These are phyloP conservation scores for Lasiodiplodia hormozganensis DNA, from an alignment of 2,329 filamentous ascomycete genomes.

Conservation along the genomic window DNA sequence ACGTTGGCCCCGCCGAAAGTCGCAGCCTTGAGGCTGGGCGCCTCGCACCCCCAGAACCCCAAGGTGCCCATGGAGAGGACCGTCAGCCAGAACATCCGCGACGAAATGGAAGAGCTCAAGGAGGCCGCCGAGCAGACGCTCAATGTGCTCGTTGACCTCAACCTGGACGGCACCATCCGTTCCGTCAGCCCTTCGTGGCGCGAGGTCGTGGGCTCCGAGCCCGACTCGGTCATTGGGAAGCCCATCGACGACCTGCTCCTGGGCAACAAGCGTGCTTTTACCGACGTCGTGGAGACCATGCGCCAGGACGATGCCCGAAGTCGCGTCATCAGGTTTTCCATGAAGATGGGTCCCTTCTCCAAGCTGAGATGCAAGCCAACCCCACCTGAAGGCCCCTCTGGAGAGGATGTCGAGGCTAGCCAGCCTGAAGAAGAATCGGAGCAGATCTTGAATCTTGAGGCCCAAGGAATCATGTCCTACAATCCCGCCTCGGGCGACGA, in stretches of 20 bases:
- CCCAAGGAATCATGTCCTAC: constrained; percentile 98
- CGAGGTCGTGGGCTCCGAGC: constrained; percentile 84
- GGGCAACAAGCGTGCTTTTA: constrained; percentile 80
- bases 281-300: constrained; percentile 85
- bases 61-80: constrained; percentile 63
- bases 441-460: constrained; percentile 79
- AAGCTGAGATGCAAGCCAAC: constrained; percentile 42
- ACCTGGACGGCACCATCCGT: constrained; percentile 85
- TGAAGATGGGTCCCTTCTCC: constrained; percentile 45
- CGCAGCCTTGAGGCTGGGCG: constrained; percentile 51
- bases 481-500: constrained; percentile 84
- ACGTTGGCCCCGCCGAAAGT: constrained; percentile 53
- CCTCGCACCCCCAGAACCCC: constrained; percentile 37
- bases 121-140: constrained; percentile 95
- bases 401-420: constrained; percentile 34
- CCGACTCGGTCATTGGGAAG: constrained; percentile 75
- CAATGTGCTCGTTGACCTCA: constrained; percentile 94
- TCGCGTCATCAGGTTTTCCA: constrained; percentile 65
- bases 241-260: constrained; percentile 82
- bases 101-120: constrained; percentile 91
- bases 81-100: constrained; percentile 87
- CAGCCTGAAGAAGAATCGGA: constrained; percentile 46
- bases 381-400: constrained; percentile 41
- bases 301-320: constrained; percentile 88
- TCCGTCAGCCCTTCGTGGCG: constrained; percentile 98